These are phyloP conservation scores for Passiflora organensis DNA, from an alignment of 345 rosid species.

Conservation along the genomic window DNA sequence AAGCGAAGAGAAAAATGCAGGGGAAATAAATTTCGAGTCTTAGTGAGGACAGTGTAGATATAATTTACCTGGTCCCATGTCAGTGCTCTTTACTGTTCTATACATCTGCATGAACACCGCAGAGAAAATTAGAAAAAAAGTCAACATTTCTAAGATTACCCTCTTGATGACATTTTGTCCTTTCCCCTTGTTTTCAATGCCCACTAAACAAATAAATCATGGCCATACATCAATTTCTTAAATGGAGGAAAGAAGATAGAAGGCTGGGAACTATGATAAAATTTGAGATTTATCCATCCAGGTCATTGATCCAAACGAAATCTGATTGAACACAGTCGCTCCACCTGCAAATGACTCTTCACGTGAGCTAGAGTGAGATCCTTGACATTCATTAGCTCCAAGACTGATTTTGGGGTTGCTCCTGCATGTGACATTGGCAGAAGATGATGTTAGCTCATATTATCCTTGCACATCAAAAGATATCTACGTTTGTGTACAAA, in stretches of 20 bases:
- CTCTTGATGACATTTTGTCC: constrained; percentile 53
- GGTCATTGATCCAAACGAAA: constrained; percentile 15
- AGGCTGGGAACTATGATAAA: constrained; percentile 13
- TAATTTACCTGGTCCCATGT: constrained; percentile 66
- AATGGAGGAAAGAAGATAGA: constrained; percentile 20
- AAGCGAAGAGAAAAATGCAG: constrained; percentile 17
- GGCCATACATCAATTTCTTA: constrained; percentile 9
- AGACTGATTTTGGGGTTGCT: constrained; percentile 95
- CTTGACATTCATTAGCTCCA: constrained; percentile 98
- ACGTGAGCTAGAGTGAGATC: constrained; percentile 99
- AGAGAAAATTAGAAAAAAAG: constrained; percentile 23
- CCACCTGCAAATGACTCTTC: constrained; percentile 99
- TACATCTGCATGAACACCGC: constrained; percentile 85
- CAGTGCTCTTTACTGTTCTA: constrained; percentile 97
- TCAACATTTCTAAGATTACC: constrained; percentile 33
- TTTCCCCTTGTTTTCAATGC: constrained; percentile 28
- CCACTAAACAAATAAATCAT: constrained; percentile 26
- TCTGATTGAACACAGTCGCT: constrained; percentile 12
- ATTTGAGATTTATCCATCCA: not conserved
- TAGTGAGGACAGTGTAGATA: constrained; percentile 6
- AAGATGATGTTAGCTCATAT: too few relatives aligned
- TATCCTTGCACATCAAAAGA: too few relatives aligned
- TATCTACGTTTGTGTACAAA: constrained; percentile 1
- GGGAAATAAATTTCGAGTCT: too few relatives aligned
- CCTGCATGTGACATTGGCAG: constrained; percentile 55